Conservation (phyloP, 495 filamentous ascomycete species). For the Hyphodiscus hymeniophilus region DNA sequence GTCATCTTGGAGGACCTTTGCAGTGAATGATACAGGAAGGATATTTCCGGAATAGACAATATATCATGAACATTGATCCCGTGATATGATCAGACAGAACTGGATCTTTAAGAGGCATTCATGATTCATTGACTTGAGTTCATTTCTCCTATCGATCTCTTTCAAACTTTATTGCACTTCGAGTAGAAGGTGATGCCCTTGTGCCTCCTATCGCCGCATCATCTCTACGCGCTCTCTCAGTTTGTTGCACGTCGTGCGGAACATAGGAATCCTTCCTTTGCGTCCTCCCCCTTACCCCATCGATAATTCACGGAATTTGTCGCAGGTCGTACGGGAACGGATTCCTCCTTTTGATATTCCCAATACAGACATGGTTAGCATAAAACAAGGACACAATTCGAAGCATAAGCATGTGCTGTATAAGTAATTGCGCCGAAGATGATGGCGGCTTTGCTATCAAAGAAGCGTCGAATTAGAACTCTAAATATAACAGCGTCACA, state of each 20-base stretch:
- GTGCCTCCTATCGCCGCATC: not conserved
- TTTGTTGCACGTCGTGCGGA: constrained; percentile 14
- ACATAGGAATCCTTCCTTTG: not conserved
- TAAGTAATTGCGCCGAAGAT: not conserved
- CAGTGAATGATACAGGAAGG: constrained; percentile 25
- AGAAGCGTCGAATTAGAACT: not conserved
- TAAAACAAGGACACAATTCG: not conserved
- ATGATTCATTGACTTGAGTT: no score
- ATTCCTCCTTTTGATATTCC: not conserved
- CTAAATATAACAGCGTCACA: no score
- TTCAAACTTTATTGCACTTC: constrained; percentile 5
- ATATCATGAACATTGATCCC: no score
- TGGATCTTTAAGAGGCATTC: no score
- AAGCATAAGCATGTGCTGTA: constrained; percentile 4
- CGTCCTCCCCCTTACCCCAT: no score
- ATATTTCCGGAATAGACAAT: no score
- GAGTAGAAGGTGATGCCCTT: constrained; percentile 5
- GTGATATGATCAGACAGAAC: no score
- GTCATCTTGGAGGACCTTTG: constrained; percentile 55
- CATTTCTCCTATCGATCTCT: no score
- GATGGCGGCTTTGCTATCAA: not conserved
- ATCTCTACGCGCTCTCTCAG: no score
- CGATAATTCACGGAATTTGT: no score
- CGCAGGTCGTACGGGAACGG: no score
- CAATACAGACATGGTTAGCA: not conserved